Evolutionary conservation across 768 basidiomycete species (phyloP), one percentile per base, ranked within the genome.

Genomic region (Kwoniella heveanensis): DNA sequence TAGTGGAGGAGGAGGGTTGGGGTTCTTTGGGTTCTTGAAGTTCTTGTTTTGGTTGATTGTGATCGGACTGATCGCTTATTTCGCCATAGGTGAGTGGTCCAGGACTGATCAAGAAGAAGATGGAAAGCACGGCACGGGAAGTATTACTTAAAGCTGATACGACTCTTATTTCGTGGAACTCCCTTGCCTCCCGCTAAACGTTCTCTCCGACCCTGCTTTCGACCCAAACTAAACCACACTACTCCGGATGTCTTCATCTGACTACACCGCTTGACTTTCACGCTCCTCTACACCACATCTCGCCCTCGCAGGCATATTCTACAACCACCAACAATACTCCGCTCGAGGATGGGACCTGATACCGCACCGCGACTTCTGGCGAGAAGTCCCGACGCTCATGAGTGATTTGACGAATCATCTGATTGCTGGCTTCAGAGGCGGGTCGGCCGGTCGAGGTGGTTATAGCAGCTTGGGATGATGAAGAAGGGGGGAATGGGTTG

Each of bases 261-360:
- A 6, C 32, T 6, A 32, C 32, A 5, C 13, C 32, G 32, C 32
- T 6, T 32, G 32, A 6, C 32, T 13, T 6, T 32, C 7, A 32
- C 32, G 7, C 5, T 32, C 32, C 5, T 13, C 32, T 6, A 6
- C 7, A 32, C 13, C 32, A 32, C 32, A 32, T 32, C 13, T 13
- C 32, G 7, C 55, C 57, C 4, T 57, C 37, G 9, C 54, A 76
- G 80, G 80, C n/a, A 79, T 79, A 56, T 76, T 74, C 53, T 79
- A 81, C 68, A 81, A 81, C 46, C 78, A 77, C 49, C 76, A 79
- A 47, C 79, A 79, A 47, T 81, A 81, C 65, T 79, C 74, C 57
- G 79, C 80, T 1, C 70, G 63, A 54, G 80, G 80, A 0, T 74
- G 77, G 72, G 80, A 81, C 56, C 71, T 78, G 10, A 54, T 81